These are phyloP conservation scores for Iberis pinnata DNA, from an alignment of 345 rosid species.

Conservation along the genomic window DNA sequence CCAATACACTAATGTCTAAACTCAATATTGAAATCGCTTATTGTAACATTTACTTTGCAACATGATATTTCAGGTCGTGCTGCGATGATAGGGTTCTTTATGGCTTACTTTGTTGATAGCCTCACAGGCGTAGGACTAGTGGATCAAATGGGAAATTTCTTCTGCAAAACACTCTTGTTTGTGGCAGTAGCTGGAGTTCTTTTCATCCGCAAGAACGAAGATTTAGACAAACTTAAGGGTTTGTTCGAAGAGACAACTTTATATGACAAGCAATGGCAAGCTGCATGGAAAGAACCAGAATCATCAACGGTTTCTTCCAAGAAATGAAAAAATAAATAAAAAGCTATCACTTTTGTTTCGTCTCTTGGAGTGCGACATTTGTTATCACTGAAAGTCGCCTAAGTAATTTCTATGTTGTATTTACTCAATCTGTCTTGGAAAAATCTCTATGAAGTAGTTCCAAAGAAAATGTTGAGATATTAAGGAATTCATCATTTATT, in stretches of 20 bases:
- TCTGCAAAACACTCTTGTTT: conserved; percentile 86
- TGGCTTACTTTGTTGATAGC: conserved; percentile 96
- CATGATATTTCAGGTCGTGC: conserved; percentile 59
- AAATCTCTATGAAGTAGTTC: conserved; percentile 10
- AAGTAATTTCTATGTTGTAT: conserved; percentile 9
- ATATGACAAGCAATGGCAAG: conserved; percentile 98
- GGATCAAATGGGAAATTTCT: conserved; percentile 94
- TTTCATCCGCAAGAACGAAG: conserved; percentile 82
- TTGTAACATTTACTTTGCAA: not conserved
- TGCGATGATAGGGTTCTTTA: conserved; percentile 95
- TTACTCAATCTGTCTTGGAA: conserved; percentile 4
- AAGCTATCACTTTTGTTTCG: conserved; percentile 1
- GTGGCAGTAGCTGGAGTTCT: conserved; percentile 79
- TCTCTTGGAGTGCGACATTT: not conserved
- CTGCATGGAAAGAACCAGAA: conserved; percentile 77
- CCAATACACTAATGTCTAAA: not conserved
- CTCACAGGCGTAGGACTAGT: conserved; percentile 93
- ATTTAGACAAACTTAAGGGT: conserved; percentile 59
- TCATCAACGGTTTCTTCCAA: conserved; percentile 19
- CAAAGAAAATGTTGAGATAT: conserved; percentile 9
- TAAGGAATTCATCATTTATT: conserved; percentile 1
- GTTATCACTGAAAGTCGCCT: conserved; percentile 9
- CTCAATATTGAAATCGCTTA: not conserved
- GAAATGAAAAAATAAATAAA: conserved; percentile 5
- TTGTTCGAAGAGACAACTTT: conserved; percentile 84